Evolutionary conservation across 805 yeast species (phyloP), one percentile per base, ranked within the genome.

Genomic region (Pichia thaimueangensis): DNA sequence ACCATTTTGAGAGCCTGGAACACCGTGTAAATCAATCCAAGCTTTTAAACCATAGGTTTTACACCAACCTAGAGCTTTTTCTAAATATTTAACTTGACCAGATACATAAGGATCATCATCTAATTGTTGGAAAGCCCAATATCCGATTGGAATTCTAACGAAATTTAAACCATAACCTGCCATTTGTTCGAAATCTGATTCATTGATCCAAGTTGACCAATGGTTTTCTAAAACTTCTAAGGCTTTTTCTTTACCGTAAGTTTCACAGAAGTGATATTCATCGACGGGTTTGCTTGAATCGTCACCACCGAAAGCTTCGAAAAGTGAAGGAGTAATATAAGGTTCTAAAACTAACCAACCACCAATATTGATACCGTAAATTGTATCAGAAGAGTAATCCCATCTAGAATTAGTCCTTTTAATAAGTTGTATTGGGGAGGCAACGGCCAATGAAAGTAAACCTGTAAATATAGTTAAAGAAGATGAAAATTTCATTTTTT

Each of bases 1-100:
- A 12, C 97, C 97, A 60, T 89, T 89, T 63, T 89, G 97, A 19
- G 95, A 84, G 19, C 96, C 97, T 27, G 96, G 94, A n/a, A 84
- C 95, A 48, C 97, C 97, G 60, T 89, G 97, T 56, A 89, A 64
- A 62, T 91, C 97, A 34, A 89, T 73, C 96, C 96, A 87, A 20
- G 78, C 95, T 57, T 80, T 80, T 49, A 89, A 57, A 31, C 70
- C 73, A 50, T 79, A 56, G 15, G 68, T 65, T 37, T 75, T 61
- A 33, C 86, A 78, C 96, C 96, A 91, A 15, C 58, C 71, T 32
- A 89, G 64, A 13, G 96, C 95, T 56, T 72, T 64, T 55, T 86
- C 94, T 41, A 89, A 64, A 61, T 83, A 86, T 8, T 64, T 59
- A 45, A 66, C 75, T 63, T 85, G 95, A 27, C 97, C 97, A 56